Conservation (phyloP, 208 protist species). For the Leishmania tarentolae region DNA sequence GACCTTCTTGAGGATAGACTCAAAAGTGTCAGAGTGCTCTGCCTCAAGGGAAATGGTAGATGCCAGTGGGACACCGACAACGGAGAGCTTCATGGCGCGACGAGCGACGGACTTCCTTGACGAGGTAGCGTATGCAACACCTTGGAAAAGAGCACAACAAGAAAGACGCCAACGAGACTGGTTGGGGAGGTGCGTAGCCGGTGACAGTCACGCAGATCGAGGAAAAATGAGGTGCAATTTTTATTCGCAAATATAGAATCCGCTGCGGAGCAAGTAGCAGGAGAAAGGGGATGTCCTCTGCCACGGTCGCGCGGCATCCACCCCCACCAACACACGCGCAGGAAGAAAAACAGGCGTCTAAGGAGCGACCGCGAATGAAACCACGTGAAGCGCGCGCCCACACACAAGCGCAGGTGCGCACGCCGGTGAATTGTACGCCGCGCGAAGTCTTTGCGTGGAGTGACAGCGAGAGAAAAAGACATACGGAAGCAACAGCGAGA, state of each 20-base stretch:
- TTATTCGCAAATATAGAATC: neutral
- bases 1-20: conserved; percentile 54
- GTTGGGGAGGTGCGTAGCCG: neutral
- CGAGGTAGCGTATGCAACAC: neutral
- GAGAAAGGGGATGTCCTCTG: neutral
- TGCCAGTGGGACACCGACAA: conserved; percentile 47
- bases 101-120: neutral
- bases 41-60: conserved; percentile 45
- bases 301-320: neutral
- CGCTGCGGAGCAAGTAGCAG: neutral
- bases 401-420: neutral
- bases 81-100: conserved; percentile 50
- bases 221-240: too few species aligned
- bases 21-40: conserved; percentile 45
- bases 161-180: neutral
- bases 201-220: neutral
- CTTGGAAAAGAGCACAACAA: too few species aligned
- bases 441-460: neutral
- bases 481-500: neutral
- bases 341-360: neutral
- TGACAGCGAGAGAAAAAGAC: neutral
- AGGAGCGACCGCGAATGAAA: neutral
- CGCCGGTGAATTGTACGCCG: neutral
- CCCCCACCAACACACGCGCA: neutral
- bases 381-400: too few species aligned